Conservation (phyloP, 2,329 filamentous ascomycete genomes). For the Fusarium xyrophilum region DNA sequence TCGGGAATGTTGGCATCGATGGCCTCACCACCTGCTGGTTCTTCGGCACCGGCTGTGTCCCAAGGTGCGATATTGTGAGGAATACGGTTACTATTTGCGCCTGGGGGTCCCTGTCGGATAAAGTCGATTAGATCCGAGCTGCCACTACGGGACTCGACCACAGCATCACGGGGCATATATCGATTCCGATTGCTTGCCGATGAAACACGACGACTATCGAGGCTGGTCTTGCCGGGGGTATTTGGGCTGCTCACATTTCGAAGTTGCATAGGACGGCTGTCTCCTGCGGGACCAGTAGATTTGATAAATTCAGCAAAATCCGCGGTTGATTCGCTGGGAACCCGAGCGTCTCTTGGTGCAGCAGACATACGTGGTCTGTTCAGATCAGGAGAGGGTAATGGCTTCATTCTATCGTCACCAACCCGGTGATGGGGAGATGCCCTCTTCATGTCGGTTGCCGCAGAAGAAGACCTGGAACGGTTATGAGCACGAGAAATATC, state of each 20-base stretch:
- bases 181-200: slow-evolving; percentile 57
- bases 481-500: slow-evolving; percentile 54
- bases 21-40: slow-evolving; percentile 60
- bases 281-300: slow-evolving; percentile 75
- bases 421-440: slow-evolving; percentile 36
- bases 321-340: slow-evolving; percentile 72
- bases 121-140: slow-evolving; percentile 95
- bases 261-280: slow-evolving; percentile 47
- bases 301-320: slow-evolving; percentile 93
- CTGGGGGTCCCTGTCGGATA: slow-evolving; percentile 84
- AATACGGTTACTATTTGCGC: slow-evolving; percentile 68
- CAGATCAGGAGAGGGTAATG: slow-evolving; percentile 29
- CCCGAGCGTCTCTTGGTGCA: slow-evolving; percentile 73
- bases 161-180: slow-evolving; percentile 75
- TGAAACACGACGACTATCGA: slow-evolving; percentile 50
- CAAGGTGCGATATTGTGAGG: slow-evolving; percentile 85
- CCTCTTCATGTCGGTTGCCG: slow-evolving; percentile 47
- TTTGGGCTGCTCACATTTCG: slow-evolving; percentile 45
- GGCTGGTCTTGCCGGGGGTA: slow-evolving; percentile 47
- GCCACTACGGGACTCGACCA: slow-evolving; percentile 66
- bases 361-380: slow-evolving; percentile 37
- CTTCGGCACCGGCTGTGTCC: slow-evolving; percentile 84
- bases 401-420: slow-evolving; percentile 35
- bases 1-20: slow-evolving; percentile 65
- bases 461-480: slow-evolving; percentile 59